These are phyloP conservation scores for Ettlia oleoabundans DNA, from an alignment of 139 green algal genomes.

Conservation along the genomic window DNA sequence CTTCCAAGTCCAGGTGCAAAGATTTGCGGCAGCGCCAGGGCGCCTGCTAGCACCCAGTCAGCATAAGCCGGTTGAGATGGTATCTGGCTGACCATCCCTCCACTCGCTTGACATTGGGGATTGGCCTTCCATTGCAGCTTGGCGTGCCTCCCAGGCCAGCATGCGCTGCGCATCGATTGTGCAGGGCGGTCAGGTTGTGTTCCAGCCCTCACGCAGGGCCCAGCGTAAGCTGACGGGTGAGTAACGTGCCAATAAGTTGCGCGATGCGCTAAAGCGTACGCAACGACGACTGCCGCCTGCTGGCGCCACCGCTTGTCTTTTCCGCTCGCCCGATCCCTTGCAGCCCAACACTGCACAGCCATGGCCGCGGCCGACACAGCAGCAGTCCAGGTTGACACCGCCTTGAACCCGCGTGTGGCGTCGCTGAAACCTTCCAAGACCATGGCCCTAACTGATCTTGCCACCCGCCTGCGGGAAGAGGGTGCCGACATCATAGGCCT, in stretches of 20 bases:
- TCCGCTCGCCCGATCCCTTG: background rate
- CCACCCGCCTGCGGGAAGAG: slow-evolving; percentile 74
- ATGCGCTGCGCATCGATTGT: too few relatives aligned
- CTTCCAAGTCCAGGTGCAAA: too few relatives aligned
- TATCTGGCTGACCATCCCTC: too few relatives aligned
- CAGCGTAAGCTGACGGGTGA: background rate
- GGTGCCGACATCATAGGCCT: slow-evolving; percentile 91
- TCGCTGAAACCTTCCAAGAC: slow-evolving; percentile 89
- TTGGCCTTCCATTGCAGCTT: too few relatives aligned
- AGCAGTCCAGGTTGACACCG: slow-evolving; percentile 4
- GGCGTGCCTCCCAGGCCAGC: too few relatives aligned
- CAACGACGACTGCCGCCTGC: background rate
- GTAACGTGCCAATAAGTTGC: background rate
- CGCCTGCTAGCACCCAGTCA: too few relatives aligned
- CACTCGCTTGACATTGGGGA: too few relatives aligned
- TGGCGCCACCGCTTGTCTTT: background rate
- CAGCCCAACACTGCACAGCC: slow-evolving; percentile 3
- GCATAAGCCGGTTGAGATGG: too few relatives aligned
- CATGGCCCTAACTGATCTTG: slow-evolving; percentile 93
- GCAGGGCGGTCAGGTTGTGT: too few relatives aligned
- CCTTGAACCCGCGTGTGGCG: slow-evolving; percentile 80
- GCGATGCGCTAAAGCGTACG: background rate
- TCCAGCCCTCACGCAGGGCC: too few relatives aligned
- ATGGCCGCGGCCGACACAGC: slow-evolving; percentile 1
- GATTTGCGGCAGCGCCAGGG: too few relatives aligned